Conservation (phyloP, 208 protist species). For the Tetramitus jugosus region DNA sequence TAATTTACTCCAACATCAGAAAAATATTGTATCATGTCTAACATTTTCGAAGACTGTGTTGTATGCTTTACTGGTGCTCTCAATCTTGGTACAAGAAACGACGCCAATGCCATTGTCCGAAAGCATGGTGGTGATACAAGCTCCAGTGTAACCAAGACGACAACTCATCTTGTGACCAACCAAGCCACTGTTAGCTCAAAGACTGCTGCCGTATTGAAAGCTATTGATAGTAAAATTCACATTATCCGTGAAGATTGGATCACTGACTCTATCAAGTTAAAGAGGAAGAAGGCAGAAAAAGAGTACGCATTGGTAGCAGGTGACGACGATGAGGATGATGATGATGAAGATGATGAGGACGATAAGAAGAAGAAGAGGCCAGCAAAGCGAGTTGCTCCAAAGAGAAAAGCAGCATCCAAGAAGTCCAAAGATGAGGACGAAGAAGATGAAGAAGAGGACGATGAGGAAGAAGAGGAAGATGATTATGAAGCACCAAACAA, state of each 20-base stretch:
- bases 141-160: neutral
- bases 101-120: neutral
- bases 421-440: neutral
- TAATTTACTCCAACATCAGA: too few species aligned
- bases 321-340: slow-evolving; percentile 1
- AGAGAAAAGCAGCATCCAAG: neutral
- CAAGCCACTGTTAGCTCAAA: neutral
- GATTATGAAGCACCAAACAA: neutral
- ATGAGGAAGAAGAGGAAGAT: neutral
- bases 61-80: neutral
- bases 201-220: neutral
- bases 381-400: too few species aligned
- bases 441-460: too few species aligned
- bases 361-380: neutral
- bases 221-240: neutral
- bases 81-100: neutral
- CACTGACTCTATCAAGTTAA: neutral
- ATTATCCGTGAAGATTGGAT: neutral
- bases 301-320: neutral
- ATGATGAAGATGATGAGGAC: neutral
- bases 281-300: neutral
- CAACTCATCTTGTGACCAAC: neutral
- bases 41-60: neutral
- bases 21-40: neutral
- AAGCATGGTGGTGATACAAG: neutral